phyloP scores from a whole-genome alignment of 805 yeast genomes.

The Wickerhamiella domercqiae region DNA sequence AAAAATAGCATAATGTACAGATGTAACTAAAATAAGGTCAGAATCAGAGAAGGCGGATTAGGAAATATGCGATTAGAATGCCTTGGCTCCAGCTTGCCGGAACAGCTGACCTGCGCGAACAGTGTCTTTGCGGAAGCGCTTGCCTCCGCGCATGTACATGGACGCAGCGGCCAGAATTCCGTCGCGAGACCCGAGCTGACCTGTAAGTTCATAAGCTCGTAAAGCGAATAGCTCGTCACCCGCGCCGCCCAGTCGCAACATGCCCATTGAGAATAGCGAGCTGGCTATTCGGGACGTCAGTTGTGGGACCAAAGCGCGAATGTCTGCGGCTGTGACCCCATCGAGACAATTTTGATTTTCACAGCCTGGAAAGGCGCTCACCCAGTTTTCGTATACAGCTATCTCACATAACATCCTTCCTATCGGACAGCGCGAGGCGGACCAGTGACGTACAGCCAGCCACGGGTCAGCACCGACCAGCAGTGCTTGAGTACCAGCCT shows the following conservation, averaged over 20 bases:
- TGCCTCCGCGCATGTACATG: conserved; percentile 46
- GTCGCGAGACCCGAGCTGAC: conserved; percentile 48
- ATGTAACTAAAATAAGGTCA: too few relatives aligned
- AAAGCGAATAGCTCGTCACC: conserved; percentile 42
- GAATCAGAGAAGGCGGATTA: too few relatives aligned
- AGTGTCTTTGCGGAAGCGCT: conserved; percentile 39
- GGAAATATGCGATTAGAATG: neutral
- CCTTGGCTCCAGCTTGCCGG: conserved; percentile 21
- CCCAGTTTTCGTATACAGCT: conserved; percentile 1
- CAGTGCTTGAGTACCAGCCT: neutral
- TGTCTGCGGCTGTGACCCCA: neutral
- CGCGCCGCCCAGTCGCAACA: neutral
- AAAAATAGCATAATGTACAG: too few relatives aligned
- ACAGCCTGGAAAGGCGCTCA: neutral
- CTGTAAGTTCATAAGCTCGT: conserved; percentile 46
- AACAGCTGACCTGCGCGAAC: conserved; percentile 55
- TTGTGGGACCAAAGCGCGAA: neutral
- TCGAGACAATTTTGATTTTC: too few relatives aligned
- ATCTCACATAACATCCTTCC: neutral
- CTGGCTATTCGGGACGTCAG: neutral
- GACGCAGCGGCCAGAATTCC: conserved; percentile 57
- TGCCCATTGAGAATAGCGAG: neutral
- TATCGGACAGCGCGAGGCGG: neutral
- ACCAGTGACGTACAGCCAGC: neutral
- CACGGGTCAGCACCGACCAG: neutral